Evolutionary conservation across 108 stramenopile genomes (phyloP).

Genomic region (Licmophora abbreviata): DNA sequence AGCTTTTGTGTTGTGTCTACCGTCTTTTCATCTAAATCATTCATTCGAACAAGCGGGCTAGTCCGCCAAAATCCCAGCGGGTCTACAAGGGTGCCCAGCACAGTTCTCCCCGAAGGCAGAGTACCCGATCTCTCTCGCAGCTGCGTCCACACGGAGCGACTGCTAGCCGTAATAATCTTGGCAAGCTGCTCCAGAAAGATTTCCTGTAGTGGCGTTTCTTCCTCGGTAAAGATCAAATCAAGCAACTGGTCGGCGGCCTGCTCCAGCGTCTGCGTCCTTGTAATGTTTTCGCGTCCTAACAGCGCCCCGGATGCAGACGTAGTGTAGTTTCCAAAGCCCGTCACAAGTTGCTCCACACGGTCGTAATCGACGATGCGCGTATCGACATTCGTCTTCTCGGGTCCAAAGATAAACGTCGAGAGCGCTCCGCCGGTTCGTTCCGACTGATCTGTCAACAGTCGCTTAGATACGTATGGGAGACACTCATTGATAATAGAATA

Average conservation of each 20-base stretch:
- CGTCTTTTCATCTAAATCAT: conserved; percentile 58
- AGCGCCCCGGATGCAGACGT: conserved; percentile 59
- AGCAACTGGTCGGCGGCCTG: conserved; percentile 56
- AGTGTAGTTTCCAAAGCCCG: conserved; percentile 73
- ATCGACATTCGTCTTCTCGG: conserved; percentile 62
- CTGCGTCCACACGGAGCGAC: conserved; percentile 55
- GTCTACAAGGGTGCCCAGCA: conserved; percentile 75
- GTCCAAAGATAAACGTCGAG: conserved; percentile 89
- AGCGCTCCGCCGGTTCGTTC: conserved; percentile 81
- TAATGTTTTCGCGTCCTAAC: conserved; percentile 30
- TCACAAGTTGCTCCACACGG: conserved; percentile 73
- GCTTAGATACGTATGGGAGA: conserved; percentile 86
- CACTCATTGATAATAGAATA: conserved; percentile 96
- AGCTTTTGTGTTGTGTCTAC: conserved; percentile 71
- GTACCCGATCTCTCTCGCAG: conserved; percentile 56
- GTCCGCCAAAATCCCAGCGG: conserved; percentile 79
- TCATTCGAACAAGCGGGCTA: conserved; percentile 59
- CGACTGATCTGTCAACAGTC: conserved; percentile 82
- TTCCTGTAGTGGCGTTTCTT: conserved; percentile 71
- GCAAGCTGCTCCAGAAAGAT: conserved; percentile 80
- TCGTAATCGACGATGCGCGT: conserved; percentile 66
- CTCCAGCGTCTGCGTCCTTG: conserved; percentile 45
- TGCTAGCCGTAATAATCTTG: conserved; percentile 62
- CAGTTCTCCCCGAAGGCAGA: conserved; percentile 60
- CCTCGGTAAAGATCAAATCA: conserved; percentile 68